A percentile compares a stretch with the other conserved stretches of the same genome.
These are phyloP conservation scores for Phytophthora cryptogea DNA, from an alignment of 352 stramenopile genomes.

Conservation along the genomic window DNA sequence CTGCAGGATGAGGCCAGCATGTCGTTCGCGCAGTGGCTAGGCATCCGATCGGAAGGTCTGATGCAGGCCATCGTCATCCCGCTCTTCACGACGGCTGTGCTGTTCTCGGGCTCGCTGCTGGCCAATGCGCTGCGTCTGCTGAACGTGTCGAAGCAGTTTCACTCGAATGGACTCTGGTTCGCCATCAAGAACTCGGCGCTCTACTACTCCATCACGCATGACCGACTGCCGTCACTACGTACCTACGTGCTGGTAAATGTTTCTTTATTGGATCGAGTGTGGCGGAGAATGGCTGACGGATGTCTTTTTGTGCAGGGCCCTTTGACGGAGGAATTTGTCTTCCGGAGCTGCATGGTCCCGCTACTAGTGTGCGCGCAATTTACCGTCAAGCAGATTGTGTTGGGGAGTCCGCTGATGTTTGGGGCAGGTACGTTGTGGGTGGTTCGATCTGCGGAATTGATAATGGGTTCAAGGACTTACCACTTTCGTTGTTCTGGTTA, in stretches of 20 bases:
- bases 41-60: conserved; percentile 72
- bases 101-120: conserved; percentile 82
- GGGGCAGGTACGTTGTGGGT: conserved; percentile 81
- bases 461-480: conserved; percentile 7
- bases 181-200: conserved; percentile 85
- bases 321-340: conserved; percentile 95
- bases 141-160: conserved; percentile 78
- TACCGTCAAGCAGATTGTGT: conserved; percentile 80
- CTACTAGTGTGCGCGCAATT: conserved; percentile 86
- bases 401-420: conserved; percentile 94
- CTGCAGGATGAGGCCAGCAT: conserved; percentile 74
- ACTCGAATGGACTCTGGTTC: conserved; percentile 72
- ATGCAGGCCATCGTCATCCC: conserved; percentile 60
- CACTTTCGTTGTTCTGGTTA: conserved; percentile 16
- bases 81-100: conserved; percentile 67
- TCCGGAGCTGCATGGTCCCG: conserved; percentile 93
- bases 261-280: neutral
- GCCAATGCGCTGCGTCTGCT: conserved; percentile 77
- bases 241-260: conserved; percentile 79
- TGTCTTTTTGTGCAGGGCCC: conserved; percentile 66
- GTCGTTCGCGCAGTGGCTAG: conserved; percentile 84
- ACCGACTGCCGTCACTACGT: conserved; percentile 76
- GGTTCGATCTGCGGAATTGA: conserved; percentile 13
- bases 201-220: conserved; percentile 75
- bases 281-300: conserved; percentile 2